Evolutionary conservation across 2,329 filamentous ascomycete species (phyloP).

Genomic region (Penicillium polonicum): DNA sequence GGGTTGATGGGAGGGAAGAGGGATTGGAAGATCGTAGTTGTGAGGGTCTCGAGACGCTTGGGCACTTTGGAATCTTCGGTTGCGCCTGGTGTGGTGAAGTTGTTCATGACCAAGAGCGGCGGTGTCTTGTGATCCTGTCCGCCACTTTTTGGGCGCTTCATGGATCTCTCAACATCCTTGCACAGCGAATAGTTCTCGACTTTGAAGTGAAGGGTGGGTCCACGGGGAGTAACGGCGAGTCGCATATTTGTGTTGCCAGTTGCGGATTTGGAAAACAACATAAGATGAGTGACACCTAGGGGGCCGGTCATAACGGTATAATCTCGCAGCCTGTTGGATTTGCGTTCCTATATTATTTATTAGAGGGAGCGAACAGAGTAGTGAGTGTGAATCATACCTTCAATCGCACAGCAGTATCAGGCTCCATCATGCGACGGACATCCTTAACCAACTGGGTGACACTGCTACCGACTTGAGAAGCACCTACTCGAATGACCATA

Average conservation of each 20-base stretch:
- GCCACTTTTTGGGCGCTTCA: constrained; percentile 77
- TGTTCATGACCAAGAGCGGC: constrained; percentile 97
- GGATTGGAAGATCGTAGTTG: constrained; percentile 92
- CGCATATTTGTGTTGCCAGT: constrained; percentile 91
- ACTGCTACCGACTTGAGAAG: constrained; percentile 86
- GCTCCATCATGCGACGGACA: constrained; percentile 92
- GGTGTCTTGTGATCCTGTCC: constrained; percentile 84
- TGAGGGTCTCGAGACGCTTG: constrained; percentile 87
- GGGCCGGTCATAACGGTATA: constrained; percentile 95
- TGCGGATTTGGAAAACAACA: constrained; percentile 88
- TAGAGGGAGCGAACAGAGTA: constrained; percentile 2
- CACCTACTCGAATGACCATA: constrained; percentile 97
- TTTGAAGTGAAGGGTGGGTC: constrained; percentile 89
- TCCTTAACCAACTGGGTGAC: constrained; percentile 89
- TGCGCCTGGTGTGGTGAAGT: constrained; percentile 69
- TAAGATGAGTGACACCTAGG: constrained; percentile 84
- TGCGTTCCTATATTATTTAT: constrained; percentile 60
- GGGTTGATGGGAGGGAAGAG: constrained; percentile 95
- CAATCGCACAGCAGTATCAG: constrained; percentile 81
- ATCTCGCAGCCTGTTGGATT: constrained; percentile 83
- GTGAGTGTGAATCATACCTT: constrained; percentile 52
- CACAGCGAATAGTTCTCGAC: constrained; percentile 93
- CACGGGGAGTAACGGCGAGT: constrained; percentile 80
- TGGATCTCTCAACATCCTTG: constrained; percentile 81
- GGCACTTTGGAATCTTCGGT: constrained; percentile 67